Evolutionary conservation across 495 filamentous ascomycete genomes (phyloP).

Genomic region (Penicillium riverlandense): DNA sequence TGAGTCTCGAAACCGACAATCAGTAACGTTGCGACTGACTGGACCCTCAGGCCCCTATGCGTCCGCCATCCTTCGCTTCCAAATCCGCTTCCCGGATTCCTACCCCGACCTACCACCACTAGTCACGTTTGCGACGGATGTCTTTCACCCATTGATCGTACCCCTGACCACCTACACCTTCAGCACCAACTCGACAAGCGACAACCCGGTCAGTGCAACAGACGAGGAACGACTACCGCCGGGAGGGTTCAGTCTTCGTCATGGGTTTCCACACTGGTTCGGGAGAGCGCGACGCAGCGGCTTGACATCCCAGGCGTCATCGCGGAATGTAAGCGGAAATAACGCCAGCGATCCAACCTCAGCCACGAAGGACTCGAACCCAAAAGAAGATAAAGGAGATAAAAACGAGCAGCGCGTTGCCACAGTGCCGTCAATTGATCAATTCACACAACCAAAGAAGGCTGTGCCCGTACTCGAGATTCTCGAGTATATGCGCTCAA

Average conservation of each 20-base stretch:
- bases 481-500: slow-evolving; percentile 70
- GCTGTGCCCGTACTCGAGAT: slow-evolving; percentile 38
- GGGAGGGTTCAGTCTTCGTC: slow-evolving; percentile 77
- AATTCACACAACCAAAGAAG: slow-evolving; percentile 13
- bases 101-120: slow-evolving; percentile 77
- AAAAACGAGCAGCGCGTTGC: background rate
- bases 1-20: slow-evolving; percentile 22
- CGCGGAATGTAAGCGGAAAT: slow-evolving; percentile 30
- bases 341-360: slow-evolving; percentile 3
- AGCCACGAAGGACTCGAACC: background rate
- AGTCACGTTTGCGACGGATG: slow-evolving; percentile 80
- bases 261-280: slow-evolving; percentile 90
- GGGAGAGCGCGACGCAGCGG: slow-evolving; percentile 36
- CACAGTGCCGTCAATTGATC: slow-evolving; percentile 8
- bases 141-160: slow-evolving; percentile 90
- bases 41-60: slow-evolving; percentile 68
- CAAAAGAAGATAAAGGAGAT: no score
- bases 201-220: slow-evolving; percentile 68
- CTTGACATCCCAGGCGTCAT: slow-evolving; percentile 22
- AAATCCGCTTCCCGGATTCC: slow-evolving; percentile 73
- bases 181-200: slow-evolving; percentile 60
- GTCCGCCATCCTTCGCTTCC: slow-evolving; percentile 80
- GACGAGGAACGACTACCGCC: slow-evolving; percentile 78
- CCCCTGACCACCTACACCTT: slow-evolving; percentile 88
- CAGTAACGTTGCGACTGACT: no score